Evolutionary conservation across 2,329 filamentous ascomycete species (phyloP).

Genomic region (Macrophomina phaseolina): DNA sequence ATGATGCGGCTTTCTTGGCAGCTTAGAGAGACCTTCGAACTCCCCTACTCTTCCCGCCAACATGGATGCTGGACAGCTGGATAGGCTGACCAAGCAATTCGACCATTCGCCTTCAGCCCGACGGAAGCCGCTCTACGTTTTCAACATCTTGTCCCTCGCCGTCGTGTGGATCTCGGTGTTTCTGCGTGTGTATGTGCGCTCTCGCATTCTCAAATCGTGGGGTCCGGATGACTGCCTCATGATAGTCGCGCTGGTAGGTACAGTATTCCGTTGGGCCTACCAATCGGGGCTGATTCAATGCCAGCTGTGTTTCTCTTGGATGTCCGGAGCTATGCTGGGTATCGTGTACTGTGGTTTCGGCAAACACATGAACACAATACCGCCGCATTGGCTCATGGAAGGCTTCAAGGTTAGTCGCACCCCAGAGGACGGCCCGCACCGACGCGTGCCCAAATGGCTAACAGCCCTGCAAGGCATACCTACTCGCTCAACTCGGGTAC

Average conservation of each 20-base stretch:
- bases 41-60: not conserved
- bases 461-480: not conserved
- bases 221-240: conserved; percentile 8
- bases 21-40: not conserved
- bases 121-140: not conserved
- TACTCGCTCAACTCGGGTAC: conserved; percentile 17
- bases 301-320: conserved; percentile 4
- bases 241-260: conserved; percentile 6
- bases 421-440: not conserved
- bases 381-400: not conserved
- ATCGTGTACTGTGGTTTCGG: conserved; percentile 13
- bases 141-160: not conserved
- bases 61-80: not conserved
- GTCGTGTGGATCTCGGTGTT: conserved; percentile 5
- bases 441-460: not conserved
- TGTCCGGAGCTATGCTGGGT: conserved; percentile 5
- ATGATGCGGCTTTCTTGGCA: not conserved
- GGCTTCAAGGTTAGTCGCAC: conserved; percentile 6
- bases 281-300: not conserved
- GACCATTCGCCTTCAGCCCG: not conserved
- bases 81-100: not conserved
- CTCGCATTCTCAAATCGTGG: conserved; percentile 9
- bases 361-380: conserved; percentile 13
- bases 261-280: not conserved
- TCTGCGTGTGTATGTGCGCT: conserved; percentile 11